Evolutionary conservation across 2,329 filamentous ascomycete species (phyloP).

Genomic region (Cladosporium halotolerans): DNA sequence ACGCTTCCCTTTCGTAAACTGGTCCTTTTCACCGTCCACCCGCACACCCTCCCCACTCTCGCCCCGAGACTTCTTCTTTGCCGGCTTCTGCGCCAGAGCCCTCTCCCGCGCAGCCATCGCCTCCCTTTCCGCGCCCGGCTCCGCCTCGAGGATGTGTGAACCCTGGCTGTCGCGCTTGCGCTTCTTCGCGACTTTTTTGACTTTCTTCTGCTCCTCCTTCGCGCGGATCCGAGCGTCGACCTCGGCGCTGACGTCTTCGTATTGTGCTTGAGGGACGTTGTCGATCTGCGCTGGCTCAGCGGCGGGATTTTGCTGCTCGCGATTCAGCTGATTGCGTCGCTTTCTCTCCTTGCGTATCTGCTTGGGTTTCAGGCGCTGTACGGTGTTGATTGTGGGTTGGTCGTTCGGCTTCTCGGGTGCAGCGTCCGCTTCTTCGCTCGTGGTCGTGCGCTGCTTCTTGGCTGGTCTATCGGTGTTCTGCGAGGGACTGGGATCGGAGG

Average conservation of each 20-base stretch:
- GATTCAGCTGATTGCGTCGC: neutral
- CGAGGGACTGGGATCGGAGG: neutral
- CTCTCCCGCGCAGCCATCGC: neutral
- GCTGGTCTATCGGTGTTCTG: neutral
- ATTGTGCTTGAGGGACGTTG: constrained; percentile 16
- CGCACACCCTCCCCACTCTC: constrained; percentile 7
- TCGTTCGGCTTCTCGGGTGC: neutral
- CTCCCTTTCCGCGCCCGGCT: constrained; percentile 23
- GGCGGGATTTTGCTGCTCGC: neutral
- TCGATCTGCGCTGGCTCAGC: neutral
- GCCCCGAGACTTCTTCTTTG: constrained; percentile 15
- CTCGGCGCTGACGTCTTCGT: constrained; percentile 28
- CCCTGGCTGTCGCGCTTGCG: constrained; percentile 30
- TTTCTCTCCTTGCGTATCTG: constrained; percentile 2
- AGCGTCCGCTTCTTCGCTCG: neutral
- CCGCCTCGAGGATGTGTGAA: constrained; percentile 16
- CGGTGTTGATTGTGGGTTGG: neutral
- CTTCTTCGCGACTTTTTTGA: constrained; percentile 25
- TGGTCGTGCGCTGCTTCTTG: constrained; percentile 2
- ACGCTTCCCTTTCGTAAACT: constrained; percentile 4
- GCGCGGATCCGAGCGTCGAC: constrained; percentile 27
- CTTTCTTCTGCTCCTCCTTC: constrained; percentile 23
- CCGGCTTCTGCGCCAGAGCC: constrained; percentile 9
- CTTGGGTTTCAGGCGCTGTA: constrained; percentile 1
- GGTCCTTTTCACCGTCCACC: neutral